Evolutionary conservation across 2,329 filamentous ascomycete species (phyloP).

Genomic region (Penicillium sp.): DNA sequence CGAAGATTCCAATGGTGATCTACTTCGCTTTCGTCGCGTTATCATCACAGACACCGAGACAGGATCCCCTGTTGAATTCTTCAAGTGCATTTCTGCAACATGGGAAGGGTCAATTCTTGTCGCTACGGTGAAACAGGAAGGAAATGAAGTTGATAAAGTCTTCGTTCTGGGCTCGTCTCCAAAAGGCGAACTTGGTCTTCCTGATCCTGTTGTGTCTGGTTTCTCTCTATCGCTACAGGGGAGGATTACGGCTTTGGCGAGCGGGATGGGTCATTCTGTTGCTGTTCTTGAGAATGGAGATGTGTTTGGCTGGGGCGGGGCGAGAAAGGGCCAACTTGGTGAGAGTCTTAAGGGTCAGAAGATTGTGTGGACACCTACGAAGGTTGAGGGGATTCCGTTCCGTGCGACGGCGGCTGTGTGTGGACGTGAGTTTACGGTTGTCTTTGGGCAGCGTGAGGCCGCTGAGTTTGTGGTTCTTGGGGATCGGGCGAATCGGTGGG

Average conservation of each 20-base stretch:
- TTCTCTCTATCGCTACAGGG: slow-evolving; percentile 58
- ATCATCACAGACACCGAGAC: slow-evolving; percentile 14
- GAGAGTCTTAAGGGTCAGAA: slow-evolving; percentile 44
- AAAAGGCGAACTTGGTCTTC: slow-evolving; percentile 67
- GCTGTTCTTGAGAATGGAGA: slow-evolving; percentile 68
- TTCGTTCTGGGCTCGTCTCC: slow-evolving; percentile 61
- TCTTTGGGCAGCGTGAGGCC: slow-evolving; percentile 52
- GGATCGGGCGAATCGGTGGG: slow-evolving; percentile 61
- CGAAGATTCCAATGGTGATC: not conserved
- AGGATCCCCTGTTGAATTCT: slow-evolving; percentile 24
- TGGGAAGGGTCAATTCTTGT: slow-evolving; percentile 71
- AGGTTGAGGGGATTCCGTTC: slow-evolving; percentile 57
- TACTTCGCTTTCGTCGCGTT: slow-evolving; percentile 28
- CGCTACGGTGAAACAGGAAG: slow-evolving; percentile 37
- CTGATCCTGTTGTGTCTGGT: slow-evolving; percentile 24
- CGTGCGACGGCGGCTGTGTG: slow-evolving; percentile 64
- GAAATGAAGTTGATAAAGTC: slow-evolving; percentile 40
- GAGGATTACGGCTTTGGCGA: slow-evolving; percentile 60
- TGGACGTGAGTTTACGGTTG: slow-evolving; percentile 78
- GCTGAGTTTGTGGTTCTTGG: slow-evolving; percentile 66
- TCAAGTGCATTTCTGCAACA: slow-evolving; percentile 59
- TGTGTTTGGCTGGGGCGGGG: slow-evolving; percentile 83
- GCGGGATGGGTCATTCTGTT: slow-evolving; percentile 73
- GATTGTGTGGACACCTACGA: slow-evolving; percentile 56
- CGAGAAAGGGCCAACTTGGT: slow-evolving; percentile 79